Percentiles rank a stretch among this genome's conserved stretches.
Evolutionary conservation across 202 grass and related monocot genomes (phyloP).

Genomic region (Sporobolus alterniflorus): DNA sequence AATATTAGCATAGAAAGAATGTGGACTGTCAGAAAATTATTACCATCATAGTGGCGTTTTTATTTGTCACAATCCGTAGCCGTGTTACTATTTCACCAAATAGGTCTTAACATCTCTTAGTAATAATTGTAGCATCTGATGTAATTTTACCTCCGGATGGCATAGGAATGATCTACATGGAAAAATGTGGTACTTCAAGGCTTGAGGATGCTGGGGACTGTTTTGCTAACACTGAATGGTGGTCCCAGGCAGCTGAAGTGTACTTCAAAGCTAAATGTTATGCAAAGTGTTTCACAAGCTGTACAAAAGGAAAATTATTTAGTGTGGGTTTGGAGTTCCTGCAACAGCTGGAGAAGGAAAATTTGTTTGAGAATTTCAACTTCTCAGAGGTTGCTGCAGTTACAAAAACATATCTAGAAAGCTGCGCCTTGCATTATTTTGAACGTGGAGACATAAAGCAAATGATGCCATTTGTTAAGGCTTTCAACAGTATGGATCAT

Average conservation of each 20-base stretch:
- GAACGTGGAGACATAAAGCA: constrained; percentile 51
- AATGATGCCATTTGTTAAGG: constrained; percentile 72
- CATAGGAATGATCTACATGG: constrained; percentile 74
- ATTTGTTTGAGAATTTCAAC: constrained; percentile 22
- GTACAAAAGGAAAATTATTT: constrained; percentile 64
- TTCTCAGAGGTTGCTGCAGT: constrained; percentile 31
- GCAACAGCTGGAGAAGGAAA: constrained; percentile 46
- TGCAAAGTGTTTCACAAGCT: constrained; percentile 61
- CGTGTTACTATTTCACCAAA: neutral
- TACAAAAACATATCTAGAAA: constrained; percentile 50
- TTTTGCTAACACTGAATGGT: constrained; percentile 50
- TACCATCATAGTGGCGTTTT: neutral
- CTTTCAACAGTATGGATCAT: constrained; percentile 64
- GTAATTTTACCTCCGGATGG: neutral
- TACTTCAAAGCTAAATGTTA: constrained; percentile 82
- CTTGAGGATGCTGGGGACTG: constrained; percentile 79
- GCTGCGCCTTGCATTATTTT: constrained; percentile 53
- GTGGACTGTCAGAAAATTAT: neutral
- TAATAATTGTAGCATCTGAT: neutral
- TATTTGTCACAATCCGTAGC: neutral
- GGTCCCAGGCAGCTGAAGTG: constrained; percentile 58
- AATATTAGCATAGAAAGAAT: neutral
- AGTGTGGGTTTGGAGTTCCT: constrained; percentile 49
- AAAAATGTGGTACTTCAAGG: constrained; percentile 68
- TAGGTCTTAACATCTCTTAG: neutral